These are phyloP conservation scores for Ceratocystis destructans DNA, from an alignment of 2,329 filamentous ascomycete species.

Conservation along the genomic window DNA sequence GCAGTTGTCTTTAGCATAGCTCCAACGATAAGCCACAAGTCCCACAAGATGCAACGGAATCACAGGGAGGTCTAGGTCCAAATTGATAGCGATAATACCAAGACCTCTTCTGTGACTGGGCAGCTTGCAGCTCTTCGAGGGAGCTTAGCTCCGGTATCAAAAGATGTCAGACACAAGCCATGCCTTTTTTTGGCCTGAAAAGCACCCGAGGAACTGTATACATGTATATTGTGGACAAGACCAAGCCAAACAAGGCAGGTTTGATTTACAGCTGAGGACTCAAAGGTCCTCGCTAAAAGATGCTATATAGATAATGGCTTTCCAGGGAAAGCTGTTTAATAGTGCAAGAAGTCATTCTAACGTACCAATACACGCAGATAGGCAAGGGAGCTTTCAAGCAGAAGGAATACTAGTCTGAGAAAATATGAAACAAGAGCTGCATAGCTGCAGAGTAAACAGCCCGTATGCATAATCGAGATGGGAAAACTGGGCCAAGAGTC, in stretches of 20 bases:
- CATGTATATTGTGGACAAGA: neutral
- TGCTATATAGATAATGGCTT: neutral
- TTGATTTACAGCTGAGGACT: neutral
- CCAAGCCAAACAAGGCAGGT: neutral
- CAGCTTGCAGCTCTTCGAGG: neutral
- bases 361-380: neutral
- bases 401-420: neutral
- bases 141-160: neutral
- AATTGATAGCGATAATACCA: neutral
- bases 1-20: neutral
- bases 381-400: neutral
- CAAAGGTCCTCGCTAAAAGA: neutral
- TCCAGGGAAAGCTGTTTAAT: neutral
- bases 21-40: neutral
- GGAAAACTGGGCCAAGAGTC: neutral
- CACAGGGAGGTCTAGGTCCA: neutral
- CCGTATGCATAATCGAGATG: conserved; percentile 4
- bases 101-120: neutral
- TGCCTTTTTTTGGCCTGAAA: neutral
- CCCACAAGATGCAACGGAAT: neutral
- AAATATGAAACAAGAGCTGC: neutral
- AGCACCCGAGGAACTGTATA: neutral
- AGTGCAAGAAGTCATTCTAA: neutral
- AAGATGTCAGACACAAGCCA: neutral
- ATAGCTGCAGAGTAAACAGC: neutral